Conservation (phyloP, 495 filamentous ascomycete species). For the Neurospora sp. region DNA sequence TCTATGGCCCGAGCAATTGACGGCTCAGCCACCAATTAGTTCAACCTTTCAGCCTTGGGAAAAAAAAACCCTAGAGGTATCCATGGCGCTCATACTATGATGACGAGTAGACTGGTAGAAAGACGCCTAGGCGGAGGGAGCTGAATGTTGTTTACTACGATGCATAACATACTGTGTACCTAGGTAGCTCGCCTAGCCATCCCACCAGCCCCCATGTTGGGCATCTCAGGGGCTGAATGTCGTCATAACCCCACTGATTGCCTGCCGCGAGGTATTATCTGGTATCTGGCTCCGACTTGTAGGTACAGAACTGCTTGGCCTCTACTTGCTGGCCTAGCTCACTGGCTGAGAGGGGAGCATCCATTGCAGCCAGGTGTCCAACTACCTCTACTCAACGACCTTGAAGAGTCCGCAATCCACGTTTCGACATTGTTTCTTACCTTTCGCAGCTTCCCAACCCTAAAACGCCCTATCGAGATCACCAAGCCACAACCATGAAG, state of each 20-base stretch:
- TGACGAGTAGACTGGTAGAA: neutral
- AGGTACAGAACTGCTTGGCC: neutral
- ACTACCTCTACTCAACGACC: neutral
- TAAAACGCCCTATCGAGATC: neutral
- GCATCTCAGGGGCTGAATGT: neutral
- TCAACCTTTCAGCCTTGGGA: neutral
- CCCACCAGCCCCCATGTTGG: neutral
- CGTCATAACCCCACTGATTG: neutral
- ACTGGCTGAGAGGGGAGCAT: neutral
- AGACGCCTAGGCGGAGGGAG: neutral
- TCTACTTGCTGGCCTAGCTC: neutral
- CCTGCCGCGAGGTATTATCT: neutral
- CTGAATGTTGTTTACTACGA: neutral
- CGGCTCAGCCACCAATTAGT: neutral
- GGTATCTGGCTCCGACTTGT: neutral
- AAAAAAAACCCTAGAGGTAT: neutral
- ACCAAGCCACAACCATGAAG: slow-evolving; percentile 31
- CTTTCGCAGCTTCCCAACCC: neutral
- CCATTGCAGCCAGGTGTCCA: neutral
- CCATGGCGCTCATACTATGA: neutral
- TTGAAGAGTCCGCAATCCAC: neutral
- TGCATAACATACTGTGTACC: neutral
- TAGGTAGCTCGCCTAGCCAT: neutral
- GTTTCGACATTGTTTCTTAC: neutral
- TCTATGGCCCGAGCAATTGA: neutral